Conservation (phyloP, 225 moss, liverwort and hornwort genomes). For the Sphagnum tenellum region DNA sequence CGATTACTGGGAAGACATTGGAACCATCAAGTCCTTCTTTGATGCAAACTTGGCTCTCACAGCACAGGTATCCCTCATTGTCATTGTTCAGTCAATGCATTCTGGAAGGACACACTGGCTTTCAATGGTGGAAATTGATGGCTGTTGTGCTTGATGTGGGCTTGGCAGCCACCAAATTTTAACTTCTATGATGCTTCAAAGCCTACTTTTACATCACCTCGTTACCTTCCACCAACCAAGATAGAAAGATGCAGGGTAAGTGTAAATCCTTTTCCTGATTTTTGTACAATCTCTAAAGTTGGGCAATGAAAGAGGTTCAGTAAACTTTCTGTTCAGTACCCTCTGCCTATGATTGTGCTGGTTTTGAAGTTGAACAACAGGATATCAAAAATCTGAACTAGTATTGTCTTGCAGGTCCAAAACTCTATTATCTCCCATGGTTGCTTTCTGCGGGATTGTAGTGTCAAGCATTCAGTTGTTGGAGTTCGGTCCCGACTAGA, state of each 20-base stretch:
- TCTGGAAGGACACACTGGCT: no score
- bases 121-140: no score
- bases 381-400: not conserved
- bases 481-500: slow-evolving; percentile 51
- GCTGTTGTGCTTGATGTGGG: not conserved
- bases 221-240: slow-evolving; percentile 42
- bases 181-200: slow-evolving; percentile 42
- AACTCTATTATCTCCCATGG: slow-evolving; percentile 61
- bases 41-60: no score
- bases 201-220: slow-evolving; percentile 36
- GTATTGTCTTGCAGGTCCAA: slow-evolving; percentile 20
- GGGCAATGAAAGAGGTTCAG: no score
- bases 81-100: no score
- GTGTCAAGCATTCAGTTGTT: slow-evolving; percentile 34
- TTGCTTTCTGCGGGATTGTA: slow-evolving; percentile 49
- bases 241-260: slow-evolving; percentile 52
- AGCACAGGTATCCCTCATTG: no score
- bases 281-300: no score
- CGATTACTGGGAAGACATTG: no score
- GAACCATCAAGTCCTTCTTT: no score
- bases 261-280: not conserved
- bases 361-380: not conserved
- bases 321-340: not conserved
- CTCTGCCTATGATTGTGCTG: not conserved
- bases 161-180: slow-evolving; percentile 21